These are phyloP conservation scores for Lactarius pseudohatsudake DNA, from an alignment of 768 basidiomycete genomes.

Conservation along the genomic window DNA sequence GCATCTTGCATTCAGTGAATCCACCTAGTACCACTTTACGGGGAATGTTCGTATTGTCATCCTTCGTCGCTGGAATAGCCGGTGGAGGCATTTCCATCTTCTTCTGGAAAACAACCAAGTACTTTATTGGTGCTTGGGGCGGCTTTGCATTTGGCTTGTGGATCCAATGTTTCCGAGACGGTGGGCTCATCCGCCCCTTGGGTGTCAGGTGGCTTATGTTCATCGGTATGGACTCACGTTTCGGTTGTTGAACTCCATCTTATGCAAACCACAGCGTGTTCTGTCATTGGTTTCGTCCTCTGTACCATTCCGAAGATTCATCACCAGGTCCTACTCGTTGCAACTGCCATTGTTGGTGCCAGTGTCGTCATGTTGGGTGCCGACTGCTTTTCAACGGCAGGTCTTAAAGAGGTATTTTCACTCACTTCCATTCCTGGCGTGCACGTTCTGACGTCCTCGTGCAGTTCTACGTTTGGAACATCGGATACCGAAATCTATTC, in stretches of 20 bases:
- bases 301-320: constrained; percentile 86
- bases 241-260: constrained; percentile 27
- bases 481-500: constrained; percentile 82
- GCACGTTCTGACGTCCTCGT: constrained; percentile 21
- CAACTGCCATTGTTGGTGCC: constrained; percentile 88
- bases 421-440: constrained; percentile 2
- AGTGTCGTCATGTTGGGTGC: constrained; percentile 90
- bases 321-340: constrained; percentile 81
- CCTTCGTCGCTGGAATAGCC: constrained; percentile 73
- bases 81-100: constrained; percentile 88
- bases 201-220: constrained; percentile 89
- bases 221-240: constrained; percentile 54
- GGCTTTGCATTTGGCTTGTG: constrained; percentile 87
- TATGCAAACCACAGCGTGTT: constrained; percentile 49
- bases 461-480: constrained; percentile 94
- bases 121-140: constrained; percentile 79
- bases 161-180: constrained; percentile 81
- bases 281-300: constrained; percentile 74
- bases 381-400: constrained; percentile 90
- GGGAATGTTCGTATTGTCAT: constrained; percentile 88
- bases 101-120: constrained; percentile 88
- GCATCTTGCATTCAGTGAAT: constrained; percentile 80
- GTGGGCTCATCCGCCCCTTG: constrained; percentile 75
- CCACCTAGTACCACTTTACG: constrained; percentile 76
- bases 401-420: constrained; percentile 77